Conservation (phyloP, 306 rosid genomes). For the Quercus alba region DNA sequence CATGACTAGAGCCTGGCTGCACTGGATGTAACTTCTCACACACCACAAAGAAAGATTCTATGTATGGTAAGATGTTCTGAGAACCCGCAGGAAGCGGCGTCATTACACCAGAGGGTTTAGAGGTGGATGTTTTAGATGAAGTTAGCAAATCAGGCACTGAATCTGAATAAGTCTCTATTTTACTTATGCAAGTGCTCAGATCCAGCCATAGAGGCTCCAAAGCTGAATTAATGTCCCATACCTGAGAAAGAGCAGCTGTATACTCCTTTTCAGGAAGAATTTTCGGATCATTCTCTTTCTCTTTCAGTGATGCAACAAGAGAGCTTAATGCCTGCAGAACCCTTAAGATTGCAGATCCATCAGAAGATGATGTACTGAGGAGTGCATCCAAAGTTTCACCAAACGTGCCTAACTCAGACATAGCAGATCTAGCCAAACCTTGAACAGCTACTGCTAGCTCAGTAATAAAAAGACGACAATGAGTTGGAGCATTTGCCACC, state of each 20-base stretch:
- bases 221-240: conserved; percentile 74
- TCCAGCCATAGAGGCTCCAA: conserved; percentile 94
- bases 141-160: conserved; percentile 49
- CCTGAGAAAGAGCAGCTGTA: conserved; percentile 56
- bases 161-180: conserved; percentile 83
- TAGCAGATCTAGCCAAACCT: conserved; percentile 78
- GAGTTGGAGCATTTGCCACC: conserved; percentile 80
- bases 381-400: conserved; percentile 79
- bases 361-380: conserved; percentile 76
- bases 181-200: conserved; percentile 87
- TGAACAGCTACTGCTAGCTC: conserved; percentile 81
- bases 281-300: conserved; percentile 58
- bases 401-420: conserved; percentile 67
- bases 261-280: conserved; percentile 34
- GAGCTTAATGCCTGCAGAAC: conserved; percentile 95
- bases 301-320: conserved; percentile 58
- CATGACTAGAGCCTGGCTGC: conserved; percentile 63
- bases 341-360: conserved; percentile 92
- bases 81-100: conserved; percentile 91
- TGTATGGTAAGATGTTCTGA: conserved; percentile 88
- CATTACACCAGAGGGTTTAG: conserved; percentile 67
- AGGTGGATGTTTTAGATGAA: conserved; percentile 50
- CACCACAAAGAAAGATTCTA: conserved; percentile 92
- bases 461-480: conserved; percentile 76
- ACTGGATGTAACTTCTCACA: conserved; percentile 94